phyloP scores from a whole-genome alignment of 2,329 filamentous ascomycete genomes.

The Colletotrichum ledebouriae region DNA sequence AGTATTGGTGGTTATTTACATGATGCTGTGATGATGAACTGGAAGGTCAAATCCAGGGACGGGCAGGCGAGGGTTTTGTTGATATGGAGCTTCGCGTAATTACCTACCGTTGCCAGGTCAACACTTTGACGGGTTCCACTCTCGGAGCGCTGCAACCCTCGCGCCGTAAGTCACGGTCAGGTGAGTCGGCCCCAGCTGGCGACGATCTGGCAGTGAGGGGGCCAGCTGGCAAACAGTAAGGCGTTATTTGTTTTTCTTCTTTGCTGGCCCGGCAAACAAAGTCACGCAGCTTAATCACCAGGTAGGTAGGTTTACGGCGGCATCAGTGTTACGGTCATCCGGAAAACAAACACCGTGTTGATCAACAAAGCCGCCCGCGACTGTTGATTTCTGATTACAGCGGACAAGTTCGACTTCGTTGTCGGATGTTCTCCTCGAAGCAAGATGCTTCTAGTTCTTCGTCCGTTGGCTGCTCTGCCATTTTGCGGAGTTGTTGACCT shows the following conservation, averaged over 20 bases:
- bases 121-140: slow-evolving; percentile 6
- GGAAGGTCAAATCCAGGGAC: slow-evolving; percentile 29
- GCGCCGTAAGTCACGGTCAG: slow-evolving; percentile 18
- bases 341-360: slow-evolving; percentile 19
- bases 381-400: neutral
- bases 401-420: neutral
- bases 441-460: neutral
- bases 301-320: neutral
- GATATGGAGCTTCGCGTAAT: slow-evolving; percentile 43
- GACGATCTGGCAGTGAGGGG: too few species aligned
- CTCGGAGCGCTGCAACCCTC: slow-evolving; percentile 38
- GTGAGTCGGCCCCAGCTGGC: slow-evolving; percentile 26
- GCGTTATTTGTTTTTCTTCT: too few species aligned
- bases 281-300: slow-evolving; percentile 13
- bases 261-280: slow-evolving; percentile 8
- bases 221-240: too few species aligned
- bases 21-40: slow-evolving; percentile 28
- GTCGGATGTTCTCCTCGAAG: neutral
- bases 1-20: slow-evolving; percentile 32
- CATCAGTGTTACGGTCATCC: neutral
- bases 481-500: too few species aligned
- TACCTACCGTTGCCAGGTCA: slow-evolving; percentile 36
- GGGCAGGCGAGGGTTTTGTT: slow-evolving; percentile 41
- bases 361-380: slow-evolving; percentile 9
- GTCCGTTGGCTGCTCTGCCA: neutral